Conservation (phyloP, 2,329 filamentous ascomycete species). For the Pleurostoma richardsiae region DNA sequence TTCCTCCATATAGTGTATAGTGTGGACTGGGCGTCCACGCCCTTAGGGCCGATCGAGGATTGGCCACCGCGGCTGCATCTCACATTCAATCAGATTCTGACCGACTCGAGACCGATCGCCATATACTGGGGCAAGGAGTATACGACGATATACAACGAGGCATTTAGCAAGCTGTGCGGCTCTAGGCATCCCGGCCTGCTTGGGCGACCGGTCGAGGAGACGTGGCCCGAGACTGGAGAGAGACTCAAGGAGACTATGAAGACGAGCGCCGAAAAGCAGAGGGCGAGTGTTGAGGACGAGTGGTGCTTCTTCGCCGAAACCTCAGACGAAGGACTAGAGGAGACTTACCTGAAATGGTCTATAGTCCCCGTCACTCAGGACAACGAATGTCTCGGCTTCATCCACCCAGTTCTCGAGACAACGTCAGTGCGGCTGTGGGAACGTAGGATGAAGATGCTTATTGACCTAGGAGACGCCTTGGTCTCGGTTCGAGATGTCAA, state of each 20-base stretch:
- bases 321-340: slow-evolving; percentile 33
- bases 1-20: slow-evolving; percentile 29
- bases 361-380: slow-evolving; percentile 39
- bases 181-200: slow-evolving; percentile 60
- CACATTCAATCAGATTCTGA: slow-evolving; percentile 30
- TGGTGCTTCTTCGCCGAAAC: slow-evolving; percentile 39
- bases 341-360: slow-evolving; percentile 44
- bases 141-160: slow-evolving; percentile 63
- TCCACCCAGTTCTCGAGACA: slow-evolving; percentile 40
- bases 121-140: slow-evolving; percentile 53
- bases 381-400: slow-evolving; percentile 36
- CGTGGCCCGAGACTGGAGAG: slow-evolving; percentile 49
- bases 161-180: slow-evolving; percentile 57
- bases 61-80: slow-evolving; percentile 40
- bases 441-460: slow-evolving; percentile 41
- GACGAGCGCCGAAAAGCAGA: slow-evolving; percentile 22
- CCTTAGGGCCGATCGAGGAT: slow-evolving; percentile 33
- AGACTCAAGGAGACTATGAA: slow-evolving; percentile 32
- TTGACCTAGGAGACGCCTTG: slow-evolving; percentile 39
- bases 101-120: slow-evolving; percentile 41
- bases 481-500: slow-evolving; percentile 36
- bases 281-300: slow-evolving; percentile 33
- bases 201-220: slow-evolving; percentile 52
- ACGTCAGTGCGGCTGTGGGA: slow-evolving; percentile 43
- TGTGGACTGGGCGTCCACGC: slow-evolving; percentile 38